phyloP scores from a whole-genome alignment of 768 basidiomycete species.

The Psilocybe azurescens region DNA sequence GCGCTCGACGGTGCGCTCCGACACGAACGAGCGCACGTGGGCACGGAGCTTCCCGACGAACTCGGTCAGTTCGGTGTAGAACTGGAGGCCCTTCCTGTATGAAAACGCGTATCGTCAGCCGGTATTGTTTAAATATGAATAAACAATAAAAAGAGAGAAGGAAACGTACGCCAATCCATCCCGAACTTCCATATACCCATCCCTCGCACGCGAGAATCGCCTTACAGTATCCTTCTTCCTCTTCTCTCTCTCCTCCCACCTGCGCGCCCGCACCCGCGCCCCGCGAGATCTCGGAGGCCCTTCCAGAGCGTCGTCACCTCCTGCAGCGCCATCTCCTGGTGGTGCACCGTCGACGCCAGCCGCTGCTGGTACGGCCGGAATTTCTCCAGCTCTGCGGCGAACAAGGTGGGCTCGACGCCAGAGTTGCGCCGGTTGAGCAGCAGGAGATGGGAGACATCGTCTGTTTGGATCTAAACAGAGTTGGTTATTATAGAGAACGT shows the following conservation, averaged over 20 bases:
- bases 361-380: slow-evolving; percentile 92
- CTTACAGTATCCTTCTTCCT: slow-evolving; percentile 76
- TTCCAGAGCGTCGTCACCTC: slow-evolving; percentile 82
- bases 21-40: slow-evolving; percentile 67
- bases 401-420: slow-evolving; percentile 84
- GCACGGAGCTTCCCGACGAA: slow-evolving; percentile 61
- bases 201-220: slow-evolving; percentile 76
- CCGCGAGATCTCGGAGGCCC: slow-evolving; percentile 70
- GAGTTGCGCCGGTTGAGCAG: slow-evolving; percentile 88
- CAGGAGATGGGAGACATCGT: slow-evolving; percentile 95
- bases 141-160: slow-evolving; percentile 11
- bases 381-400: slow-evolving; percentile 94
- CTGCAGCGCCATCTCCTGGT: slow-evolving; percentile 74
- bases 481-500: neutral
- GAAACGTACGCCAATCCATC: slow-evolving; percentile 79
- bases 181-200: slow-evolving; percentile 85
- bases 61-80: slow-evolving; percentile 82
- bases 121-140: too few species aligned
- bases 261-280: slow-evolving; percentile 78
- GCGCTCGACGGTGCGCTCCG: slow-evolving; percentile 70
- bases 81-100: slow-evolving; percentile 87
- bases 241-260: slow-evolving; percentile 84
- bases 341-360: slow-evolving; percentile 75
- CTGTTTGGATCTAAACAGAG: slow-evolving; percentile 77
- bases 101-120: too few species aligned